Evolutionary conservation across 1,139 yeast species (phyloP), one percentile per base, ranked within the genome.

Genomic region (Nadsonia starkeyi-henricii): DNA sequence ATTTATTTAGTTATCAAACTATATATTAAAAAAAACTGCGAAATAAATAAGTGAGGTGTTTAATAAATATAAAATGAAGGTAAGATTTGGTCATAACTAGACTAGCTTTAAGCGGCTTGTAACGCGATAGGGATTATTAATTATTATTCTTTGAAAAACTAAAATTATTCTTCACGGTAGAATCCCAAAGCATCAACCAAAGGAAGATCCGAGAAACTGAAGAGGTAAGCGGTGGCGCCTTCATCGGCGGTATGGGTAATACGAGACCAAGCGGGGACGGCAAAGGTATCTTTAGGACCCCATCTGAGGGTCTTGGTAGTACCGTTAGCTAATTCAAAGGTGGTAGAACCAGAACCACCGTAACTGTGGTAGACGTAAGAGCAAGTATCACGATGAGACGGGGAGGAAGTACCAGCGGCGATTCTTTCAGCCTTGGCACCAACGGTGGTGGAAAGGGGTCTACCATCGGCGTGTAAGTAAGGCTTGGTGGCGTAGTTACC

Each of bases 401-500:
- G 55, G 39, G 56, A 45, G 18, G 50, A 15, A 12, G 46, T 42
- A 2, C 51, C 49, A 28, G 52, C 46, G 41, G 48, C 47, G 20
- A 57, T 39, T 45, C 56, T 47, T 47, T 57, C 60, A n/a, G 61
- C 61, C 43, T 56, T 56, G 39, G 57, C 61, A 2, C 58, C 55
- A 37, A 58, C 46, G 33, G 58, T 55, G 5, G 56, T 51, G 2
- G 61, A 57, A 26, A 57, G 45, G 13, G 46, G 45, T 12, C 46
- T 41, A 4, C 28, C 26, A 28, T 33, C 33, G n/a, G n/a, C n/a
- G 9, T 20, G 36, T 8, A 23, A 41, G 37, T 58, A 58, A 20
- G 52, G 46, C 45, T 50, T 56, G 41, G 47, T 41, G 3, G 58
- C 55, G 44, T 56, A 45, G 36, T 49, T 50, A 17, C 50, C 56